Conservation (phyloP, 306 rosid species). For the Neltuma alba region DNA sequence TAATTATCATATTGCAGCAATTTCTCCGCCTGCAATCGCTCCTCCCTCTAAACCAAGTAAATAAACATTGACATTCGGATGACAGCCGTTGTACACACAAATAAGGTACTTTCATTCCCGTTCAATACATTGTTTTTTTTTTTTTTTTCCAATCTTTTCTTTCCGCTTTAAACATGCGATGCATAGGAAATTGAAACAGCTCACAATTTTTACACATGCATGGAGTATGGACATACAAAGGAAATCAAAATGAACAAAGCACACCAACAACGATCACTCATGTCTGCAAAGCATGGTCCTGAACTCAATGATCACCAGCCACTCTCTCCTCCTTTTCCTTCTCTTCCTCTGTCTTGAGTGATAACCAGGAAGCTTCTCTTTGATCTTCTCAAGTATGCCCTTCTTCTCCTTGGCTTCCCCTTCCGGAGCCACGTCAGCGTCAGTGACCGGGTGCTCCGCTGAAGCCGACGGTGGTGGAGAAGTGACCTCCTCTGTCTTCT, state of each 20-base stretch:
- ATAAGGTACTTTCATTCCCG: neutral
- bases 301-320: neutral
- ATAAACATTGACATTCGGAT: neutral
- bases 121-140: neutral
- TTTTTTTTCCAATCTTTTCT: neutral
- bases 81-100: neutral
- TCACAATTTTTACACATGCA: slow-evolving; percentile 4
- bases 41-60: neutral
- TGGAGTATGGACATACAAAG: neutral
- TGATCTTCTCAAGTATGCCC: slow-evolving; percentile 64
- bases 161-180: neutral
- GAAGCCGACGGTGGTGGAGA: slow-evolving; percentile 15
- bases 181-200: neutral
- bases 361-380: slow-evolving; percentile 68
- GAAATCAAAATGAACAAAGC: slow-evolving; percentile 23
- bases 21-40: neutral
- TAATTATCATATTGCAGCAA: neutral
- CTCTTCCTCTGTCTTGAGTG: slow-evolving; percentile 53
- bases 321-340: slow-evolving; percentile 37
- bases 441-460: slow-evolving; percentile 15
- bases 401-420: slow-evolving; percentile 63
- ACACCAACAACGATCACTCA: slow-evolving; percentile 26
- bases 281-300: neutral
- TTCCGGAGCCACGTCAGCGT: slow-evolving; percentile 34
- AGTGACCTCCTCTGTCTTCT: slow-evolving; percentile 68